Evolutionary conservation across 805 yeast species (phyloP).

Genomic region (Pichia manshurica): DNA sequence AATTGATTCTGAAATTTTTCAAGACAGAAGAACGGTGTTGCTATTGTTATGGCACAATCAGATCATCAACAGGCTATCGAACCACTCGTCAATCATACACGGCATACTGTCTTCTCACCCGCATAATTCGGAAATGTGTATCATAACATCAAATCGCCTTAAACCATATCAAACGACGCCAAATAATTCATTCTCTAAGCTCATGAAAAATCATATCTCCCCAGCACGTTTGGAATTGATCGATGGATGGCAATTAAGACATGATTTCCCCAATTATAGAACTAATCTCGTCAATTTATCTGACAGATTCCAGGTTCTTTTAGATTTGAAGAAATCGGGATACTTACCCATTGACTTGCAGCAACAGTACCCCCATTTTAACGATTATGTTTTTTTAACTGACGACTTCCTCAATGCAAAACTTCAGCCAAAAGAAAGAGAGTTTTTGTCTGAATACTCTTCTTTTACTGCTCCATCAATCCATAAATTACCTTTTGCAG

Average conservation of each 20-base stretch:
- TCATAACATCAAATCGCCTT: slow-evolving; percentile 26
- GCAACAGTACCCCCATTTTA: slow-evolving; percentile 21
- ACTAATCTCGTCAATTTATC: slow-evolving; percentile 26
- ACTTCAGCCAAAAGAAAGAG: slow-evolving; percentile 20
- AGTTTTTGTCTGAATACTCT: slow-evolving; percentile 27
- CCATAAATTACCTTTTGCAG: slow-evolving; percentile 24
- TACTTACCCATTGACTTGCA: slow-evolving; percentile 16
- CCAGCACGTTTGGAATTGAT: slow-evolving; percentile 28
- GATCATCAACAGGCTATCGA: slow-evolving; percentile 23
- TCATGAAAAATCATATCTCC: slow-evolving; percentile 19
- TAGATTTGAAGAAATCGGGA: slow-evolving; percentile 24
- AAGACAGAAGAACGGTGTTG: slow-evolving; percentile 26
- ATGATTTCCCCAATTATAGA: slow-evolving; percentile 25
- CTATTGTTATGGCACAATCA: slow-evolving; percentile 29
- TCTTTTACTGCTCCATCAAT: slow-evolving; percentile 28
- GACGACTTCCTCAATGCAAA: slow-evolving; percentile 19
- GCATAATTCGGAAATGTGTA: slow-evolving; percentile 20
- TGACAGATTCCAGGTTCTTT: slow-evolving; percentile 18
- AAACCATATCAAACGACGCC: slow-evolving; percentile 14
- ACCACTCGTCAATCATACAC: slow-evolving; percentile 20
- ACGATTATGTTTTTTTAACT: slow-evolving; percentile 16
- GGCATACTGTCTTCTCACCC: slow-evolving; percentile 12
- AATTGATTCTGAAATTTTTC: slow-evolving; percentile 21
- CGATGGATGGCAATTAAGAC: slow-evolving; percentile 31
- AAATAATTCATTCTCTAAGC: slow-evolving; percentile 7